phyloP scores from a whole-genome alignment of 108 stramenopile species.

The Aurantiochytrium sp. region DNA sequence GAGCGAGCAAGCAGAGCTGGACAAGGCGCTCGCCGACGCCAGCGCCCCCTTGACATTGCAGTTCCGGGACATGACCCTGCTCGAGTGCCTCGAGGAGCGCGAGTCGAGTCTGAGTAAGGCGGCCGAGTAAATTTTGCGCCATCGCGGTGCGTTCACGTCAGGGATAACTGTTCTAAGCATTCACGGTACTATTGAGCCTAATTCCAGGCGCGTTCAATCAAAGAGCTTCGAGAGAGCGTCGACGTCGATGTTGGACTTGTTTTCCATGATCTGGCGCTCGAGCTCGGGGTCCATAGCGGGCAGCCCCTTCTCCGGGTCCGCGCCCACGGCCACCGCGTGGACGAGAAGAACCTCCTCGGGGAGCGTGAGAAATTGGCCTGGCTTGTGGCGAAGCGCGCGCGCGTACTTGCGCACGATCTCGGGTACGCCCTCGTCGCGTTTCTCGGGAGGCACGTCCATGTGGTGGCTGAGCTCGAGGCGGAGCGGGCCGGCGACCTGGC shows the following conservation, averaged over 20 bases:
- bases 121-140: too few relatives aligned
- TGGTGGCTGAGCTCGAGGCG: constrained; percentile 7
- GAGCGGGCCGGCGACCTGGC: constrained; percentile 23
- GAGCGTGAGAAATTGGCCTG: background rate
- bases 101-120: too few relatives aligned
- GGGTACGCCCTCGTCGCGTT: background rate
- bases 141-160: too few relatives aligned
- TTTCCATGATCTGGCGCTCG: background rate
- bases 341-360: background rate
- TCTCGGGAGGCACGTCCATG: background rate
- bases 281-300: background rate
- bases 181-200: too few relatives aligned
- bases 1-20: background rate
- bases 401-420: background rate
- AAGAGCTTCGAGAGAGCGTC: background rate
- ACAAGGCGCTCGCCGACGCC: background rate
- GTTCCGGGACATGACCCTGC: background rate
- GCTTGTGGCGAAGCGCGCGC: background rate
- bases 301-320: background rate
- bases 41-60: background rate
- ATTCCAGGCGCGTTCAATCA: too few relatives aligned
- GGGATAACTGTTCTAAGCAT: too few relatives aligned
- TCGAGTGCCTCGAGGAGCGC: background rate
- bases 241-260: background rate
- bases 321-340: background rate